Evolutionary conservation across 2,329 filamentous ascomycete genomes (phyloP), one percentile per base, ranked within the genome.

Genomic region (Fusarium pseudonygamai): DNA sequence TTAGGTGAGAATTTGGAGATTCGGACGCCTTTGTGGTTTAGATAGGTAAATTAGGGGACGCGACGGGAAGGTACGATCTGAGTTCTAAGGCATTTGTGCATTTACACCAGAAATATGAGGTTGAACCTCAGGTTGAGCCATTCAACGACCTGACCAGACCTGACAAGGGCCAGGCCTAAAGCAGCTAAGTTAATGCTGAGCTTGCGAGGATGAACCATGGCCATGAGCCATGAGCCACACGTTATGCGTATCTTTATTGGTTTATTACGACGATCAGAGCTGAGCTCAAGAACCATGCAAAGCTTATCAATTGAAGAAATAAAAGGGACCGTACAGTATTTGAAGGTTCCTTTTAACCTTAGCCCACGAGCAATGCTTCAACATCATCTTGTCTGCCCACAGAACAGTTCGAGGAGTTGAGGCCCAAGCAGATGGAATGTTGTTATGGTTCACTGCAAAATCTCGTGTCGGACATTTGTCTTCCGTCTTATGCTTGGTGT

Each of bases 101-200:
- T 78, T 76, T 77, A 69, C 72, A 78, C 75, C 75, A 75, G 77
- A 78, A 77, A 78, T 78, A 78, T 78, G 74, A 78, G 74, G 77
- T 78, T 77, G 65, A 71, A 72, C 60, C 50, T 72, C 60, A 64
- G 64, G 64, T 73, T 75, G 62, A 67, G 66, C 64, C 30, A 34
- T 50, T 50, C 47, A 34, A 50, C 45, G 40, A 43, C 40, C 39
- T 5, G n/a, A 42, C 22, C 16, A 26, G 36, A 67, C 57, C 64
- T 59, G 71, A 66, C 71, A 59, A 63, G 71, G 71, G 64, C 64
- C 69, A 78, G 64, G 50, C 75, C 75, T 50, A 75, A 77, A 74
- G 65, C 65, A 77, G 75, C 72, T 77, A 77, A 77, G 75, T 69
- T 77, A 77, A 77, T 56, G 40, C 73, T 59, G 45, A 50, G 37